A percentile compares a stretch with the other conserved stretches of the same genome.
These are phyloP conservation scores for Talaromyces sp. DNA, from an alignment of 2,329 filamentous ascomycete species.

Conservation along the genomic window DNA sequence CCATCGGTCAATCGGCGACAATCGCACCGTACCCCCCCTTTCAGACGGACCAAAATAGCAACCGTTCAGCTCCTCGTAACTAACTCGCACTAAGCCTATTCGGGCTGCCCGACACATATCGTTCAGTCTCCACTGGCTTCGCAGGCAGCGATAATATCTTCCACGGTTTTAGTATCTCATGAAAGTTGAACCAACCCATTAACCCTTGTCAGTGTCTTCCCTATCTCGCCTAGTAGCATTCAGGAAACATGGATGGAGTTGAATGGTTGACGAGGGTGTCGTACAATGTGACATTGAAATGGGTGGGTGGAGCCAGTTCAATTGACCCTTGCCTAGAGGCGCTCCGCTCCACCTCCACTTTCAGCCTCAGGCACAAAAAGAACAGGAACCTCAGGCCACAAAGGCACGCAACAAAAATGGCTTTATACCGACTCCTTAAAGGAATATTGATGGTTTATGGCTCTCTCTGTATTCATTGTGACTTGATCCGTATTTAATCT, in stretches of 20 bases:
- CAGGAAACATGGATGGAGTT: neutral
- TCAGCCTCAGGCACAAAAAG: neutral
- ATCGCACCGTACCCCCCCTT: neutral
- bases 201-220: neutral
- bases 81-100: neutral
- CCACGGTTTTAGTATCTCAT: neutral
- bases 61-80: neutral
- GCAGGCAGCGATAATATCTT: too few species aligned
- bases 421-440: too few species aligned
- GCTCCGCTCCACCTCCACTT: neutral
- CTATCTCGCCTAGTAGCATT: neutral
- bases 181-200: neutral
- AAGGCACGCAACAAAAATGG: too few species aligned
- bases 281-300: neutral
- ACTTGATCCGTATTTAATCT: too few species aligned
- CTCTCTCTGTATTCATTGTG: too few species aligned
- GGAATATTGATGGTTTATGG: too few species aligned
- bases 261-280: neutral
- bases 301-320: neutral
- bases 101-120: neutral
- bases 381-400: neutral
- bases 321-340: neutral
- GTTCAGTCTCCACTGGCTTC: neutral
- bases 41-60: neutral
- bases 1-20: neutral